These are phyloP conservation scores for Fragilaria radians DNA, from an alignment of 108 stramenopile genomes.

Conservation along the genomic window DNA sequence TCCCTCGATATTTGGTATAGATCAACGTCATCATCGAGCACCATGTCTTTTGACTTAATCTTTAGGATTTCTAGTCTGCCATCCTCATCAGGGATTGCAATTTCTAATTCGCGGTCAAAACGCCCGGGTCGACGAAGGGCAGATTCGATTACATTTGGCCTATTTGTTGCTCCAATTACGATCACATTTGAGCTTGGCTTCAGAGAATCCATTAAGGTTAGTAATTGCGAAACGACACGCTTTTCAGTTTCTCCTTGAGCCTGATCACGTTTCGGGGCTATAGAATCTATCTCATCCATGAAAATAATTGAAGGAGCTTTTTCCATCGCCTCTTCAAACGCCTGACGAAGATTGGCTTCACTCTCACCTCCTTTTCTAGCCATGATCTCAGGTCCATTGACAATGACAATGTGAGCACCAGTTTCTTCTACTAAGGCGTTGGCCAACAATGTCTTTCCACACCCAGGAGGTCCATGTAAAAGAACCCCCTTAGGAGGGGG, in stretches of 20 bases:
- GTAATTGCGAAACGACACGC: constrained; percentile 94
- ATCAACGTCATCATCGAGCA: constrained; percentile 73
- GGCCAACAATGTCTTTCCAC: constrained; percentile 96
- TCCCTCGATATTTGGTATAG: constrained; percentile 88
- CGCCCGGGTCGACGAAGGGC: constrained; percentile 95
- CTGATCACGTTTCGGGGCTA: constrained; percentile 97
- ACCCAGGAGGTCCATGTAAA: constrained; percentile 96
- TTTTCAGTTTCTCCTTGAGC: constrained; percentile 92
- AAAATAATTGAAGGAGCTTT: constrained; percentile 95
- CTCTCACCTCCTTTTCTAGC: constrained; percentile 93
- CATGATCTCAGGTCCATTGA: constrained; percentile 98
- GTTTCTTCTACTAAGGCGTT: constrained; percentile 95
- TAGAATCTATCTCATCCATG: constrained; percentile 98
- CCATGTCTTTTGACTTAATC: constrained; percentile 96
- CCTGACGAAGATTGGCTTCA: constrained; percentile 93
- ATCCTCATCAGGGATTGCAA: constrained; percentile 98
- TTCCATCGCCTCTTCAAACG: constrained; percentile 90
- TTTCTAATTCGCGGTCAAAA: constrained; percentile 97
- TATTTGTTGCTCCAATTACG: constrained; percentile 97
- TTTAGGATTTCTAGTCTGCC: constrained; percentile 93
- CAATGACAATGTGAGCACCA: constrained; percentile 89
- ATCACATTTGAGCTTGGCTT: constrained; percentile 92
- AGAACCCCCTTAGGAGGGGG: constrained; percentile 96
- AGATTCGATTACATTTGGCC: constrained; percentile 94
- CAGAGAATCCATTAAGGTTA: constrained; percentile 98